Conservation (phyloP, 2,329 filamentous ascomycete species). For the Colletotrichum magnum region DNA sequence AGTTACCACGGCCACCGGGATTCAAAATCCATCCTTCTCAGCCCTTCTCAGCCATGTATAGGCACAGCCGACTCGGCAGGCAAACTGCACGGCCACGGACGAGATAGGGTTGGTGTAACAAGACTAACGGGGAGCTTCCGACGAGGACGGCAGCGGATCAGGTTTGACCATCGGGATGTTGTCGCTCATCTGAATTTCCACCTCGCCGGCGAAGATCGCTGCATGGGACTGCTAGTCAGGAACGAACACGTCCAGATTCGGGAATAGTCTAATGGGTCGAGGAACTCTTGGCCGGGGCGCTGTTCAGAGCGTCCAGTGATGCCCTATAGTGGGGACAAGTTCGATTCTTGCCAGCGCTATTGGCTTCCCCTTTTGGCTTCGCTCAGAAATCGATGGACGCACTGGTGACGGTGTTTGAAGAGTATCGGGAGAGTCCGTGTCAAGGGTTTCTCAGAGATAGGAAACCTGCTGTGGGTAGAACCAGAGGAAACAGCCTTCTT, state of each 20-base stretch:
- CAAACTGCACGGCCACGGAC: not conserved
- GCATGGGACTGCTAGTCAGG: conserved; percentile 29
- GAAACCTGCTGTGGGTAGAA: not conserved
- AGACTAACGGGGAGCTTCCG: conserved; percentile 21
- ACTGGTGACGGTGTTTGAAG: conserved; percentile 22
- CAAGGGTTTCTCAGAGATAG: not conserved
- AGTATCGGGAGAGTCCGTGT: conserved; percentile 21
- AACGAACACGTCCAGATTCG: conserved; percentile 12
- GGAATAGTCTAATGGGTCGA: conserved; percentile 27
- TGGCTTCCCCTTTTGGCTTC: no score
- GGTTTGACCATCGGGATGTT: conserved; percentile 1
- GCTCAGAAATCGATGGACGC: not conserved
- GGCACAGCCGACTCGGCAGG: not conserved
- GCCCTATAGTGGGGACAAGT: no score
- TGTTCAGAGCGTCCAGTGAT: not conserved
- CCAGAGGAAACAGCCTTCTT: not conserved
- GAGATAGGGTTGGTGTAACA: not conserved
- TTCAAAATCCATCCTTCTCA: not conserved
- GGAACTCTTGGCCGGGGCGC: conserved; percentile 35
- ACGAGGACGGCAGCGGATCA: conserved; percentile 2
- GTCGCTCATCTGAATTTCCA: conserved; percentile 23
- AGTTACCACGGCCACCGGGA: not conserved
- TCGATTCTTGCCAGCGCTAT: no score
- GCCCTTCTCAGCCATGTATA: not conserved
- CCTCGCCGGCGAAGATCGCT: conserved; percentile 15